Percentiles rank a stretch among this genome's conserved stretches.
These are phyloP conservation scores for Cystobasidium pallidum DNA, from an alignment of 1,284 basidiomycete genomes.

Conservation along the genomic window DNA sequence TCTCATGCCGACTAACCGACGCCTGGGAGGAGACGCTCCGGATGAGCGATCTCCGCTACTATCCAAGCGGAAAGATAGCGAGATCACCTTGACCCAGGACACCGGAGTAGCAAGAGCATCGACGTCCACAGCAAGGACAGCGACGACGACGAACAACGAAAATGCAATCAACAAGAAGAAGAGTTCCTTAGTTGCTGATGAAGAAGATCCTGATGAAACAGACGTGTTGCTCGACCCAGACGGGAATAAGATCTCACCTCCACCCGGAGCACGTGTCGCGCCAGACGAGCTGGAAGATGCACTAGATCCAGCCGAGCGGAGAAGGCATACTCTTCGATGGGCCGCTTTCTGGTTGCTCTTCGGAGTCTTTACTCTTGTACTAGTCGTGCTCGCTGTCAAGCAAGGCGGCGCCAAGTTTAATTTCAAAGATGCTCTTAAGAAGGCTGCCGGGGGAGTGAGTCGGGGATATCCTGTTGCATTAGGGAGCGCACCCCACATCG, in stretches of 20 bases:
- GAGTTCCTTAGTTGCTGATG: background rate
- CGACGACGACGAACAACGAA: background rate
- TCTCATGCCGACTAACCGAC: background rate
- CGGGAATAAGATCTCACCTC: slow-evolving; percentile 19
- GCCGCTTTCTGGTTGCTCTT: slow-evolving; percentile 46
- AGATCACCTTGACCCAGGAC: background rate
- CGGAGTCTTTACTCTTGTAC: slow-evolving; percentile 17
- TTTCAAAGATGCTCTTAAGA: slow-evolving; percentile 70
- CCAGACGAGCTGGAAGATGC: slow-evolving; percentile 43
- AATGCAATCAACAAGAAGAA: background rate
- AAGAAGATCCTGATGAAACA: slow-evolving; percentile 6
- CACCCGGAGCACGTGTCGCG: slow-evolving; percentile 42
- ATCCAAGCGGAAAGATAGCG: background rate
- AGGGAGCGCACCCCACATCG: no score
- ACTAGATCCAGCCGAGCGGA: slow-evolving; percentile 39
- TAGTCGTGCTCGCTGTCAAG: slow-evolving; percentile 46
- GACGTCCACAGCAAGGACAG: no score
- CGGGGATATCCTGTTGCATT: slow-evolving; percentile 41
- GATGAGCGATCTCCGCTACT: slow-evolving; percentile 34
- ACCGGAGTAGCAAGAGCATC: background rate
- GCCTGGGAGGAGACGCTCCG: background rate
- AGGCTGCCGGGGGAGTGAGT: slow-evolving; percentile 78
- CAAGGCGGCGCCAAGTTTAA: slow-evolving; percentile 67
- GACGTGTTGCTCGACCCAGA: background rate
- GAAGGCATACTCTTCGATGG: slow-evolving; percentile 43